Base-by-base conservation (phyloP, 2,329 filamentous ascomycete genomes). In the Pestalotiopsis sp. region DNA sequence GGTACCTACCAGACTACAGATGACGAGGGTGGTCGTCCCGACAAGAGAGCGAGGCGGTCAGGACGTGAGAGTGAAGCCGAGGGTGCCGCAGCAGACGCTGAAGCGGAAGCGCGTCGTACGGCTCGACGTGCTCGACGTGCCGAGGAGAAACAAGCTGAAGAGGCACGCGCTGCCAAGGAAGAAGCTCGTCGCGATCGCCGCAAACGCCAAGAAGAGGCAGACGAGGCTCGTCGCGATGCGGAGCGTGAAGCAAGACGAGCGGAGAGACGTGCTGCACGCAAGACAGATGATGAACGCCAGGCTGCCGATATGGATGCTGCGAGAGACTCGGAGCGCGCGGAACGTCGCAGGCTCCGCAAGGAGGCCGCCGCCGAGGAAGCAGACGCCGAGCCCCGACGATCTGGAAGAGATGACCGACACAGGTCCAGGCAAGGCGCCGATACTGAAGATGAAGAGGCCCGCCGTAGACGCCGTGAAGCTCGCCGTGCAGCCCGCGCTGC, bases 101-200 rank as follows among this genome's bases (percentile, higher is more conserved):
- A 91, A 13, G 82, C 85, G 31, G 91, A 92, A 76, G 88, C 87
- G 25, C 86, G 89, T 62, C 86, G 86, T 59, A 89, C 88, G 38
- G 89, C 89, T 68, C 88, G 91, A n/a, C 87, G 86, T 68, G 85
- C 88, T 1, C 86, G 84, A 65, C 86, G 85, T 17, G 84, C 86
- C 2, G 87, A 90, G 68, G 85, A 88, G 27, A 87, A 90, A 66
- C 89, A 91, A 65, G 80, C 77, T 66, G 87, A 90, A 66, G 89
- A 91, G 64, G 82, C 86, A 5, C 87, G 87, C 60, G 83, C 83
- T 38, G 83, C 83, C 6, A 89, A 88, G 72, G 88, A 90, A 17
- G 87, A 88, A 59, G 82, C 84, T 23, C 83, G 87, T 7, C 85
- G 86, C 38, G 87, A 90, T 70, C 84, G 85, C 56, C 86, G 85